Evolutionary conservation across 2,329 filamentous ascomycete genomes (phyloP), one percentile per base, ranked within the genome.

Genomic region (Aspergillus sp.): DNA sequence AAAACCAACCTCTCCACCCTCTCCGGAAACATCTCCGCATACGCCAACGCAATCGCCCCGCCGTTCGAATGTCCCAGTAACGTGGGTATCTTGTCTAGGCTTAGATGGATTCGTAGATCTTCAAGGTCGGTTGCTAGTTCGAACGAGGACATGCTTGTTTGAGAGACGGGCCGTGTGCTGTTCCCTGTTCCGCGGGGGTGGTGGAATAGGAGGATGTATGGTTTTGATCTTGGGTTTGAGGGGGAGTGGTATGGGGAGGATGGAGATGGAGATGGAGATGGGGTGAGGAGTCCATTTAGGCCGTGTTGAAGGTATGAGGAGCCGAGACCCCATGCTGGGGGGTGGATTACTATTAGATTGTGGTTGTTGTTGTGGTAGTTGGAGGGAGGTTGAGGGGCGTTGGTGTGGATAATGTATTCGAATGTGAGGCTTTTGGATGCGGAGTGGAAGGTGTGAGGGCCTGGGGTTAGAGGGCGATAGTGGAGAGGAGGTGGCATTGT

Each of bases 31-130:
- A 54, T 53, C 57, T 71, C 66, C 7, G 69, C 69, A 42, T 71
- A 73, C 4, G 61, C 67, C 6, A 72, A 59, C 6, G 61, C 69
- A n/a, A 73, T 67, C 2, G 65, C 63, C 2, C 69, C 70, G 26
- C 70, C 69, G 54, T 71, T 66, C 7, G 68, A 71, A 39, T 71
- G 70, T 26, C 69, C 67, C 1, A 68, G 51, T 10, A 71, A 32
- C 6, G 63, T 49, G 6, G 65, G 56, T 16, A 68, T 63, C 5
- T 57, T 52, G 4, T 66, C 65, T 1, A 70, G 52, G 1, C 56
- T 51, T 1, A 73, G 62, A 52, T 71, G 59, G 9, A 36, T 24
- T 24, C 70, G 69, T 11, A 72, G 65, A 4, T 62, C 56, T 36
- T 73, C 69, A 9, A 73, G 61, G 49, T 72, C 70, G 4, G 51